phyloP scores from a whole-genome alignment of 2,329 filamentous ascomycete species.

The Atkinsonella texensis region DNA sequence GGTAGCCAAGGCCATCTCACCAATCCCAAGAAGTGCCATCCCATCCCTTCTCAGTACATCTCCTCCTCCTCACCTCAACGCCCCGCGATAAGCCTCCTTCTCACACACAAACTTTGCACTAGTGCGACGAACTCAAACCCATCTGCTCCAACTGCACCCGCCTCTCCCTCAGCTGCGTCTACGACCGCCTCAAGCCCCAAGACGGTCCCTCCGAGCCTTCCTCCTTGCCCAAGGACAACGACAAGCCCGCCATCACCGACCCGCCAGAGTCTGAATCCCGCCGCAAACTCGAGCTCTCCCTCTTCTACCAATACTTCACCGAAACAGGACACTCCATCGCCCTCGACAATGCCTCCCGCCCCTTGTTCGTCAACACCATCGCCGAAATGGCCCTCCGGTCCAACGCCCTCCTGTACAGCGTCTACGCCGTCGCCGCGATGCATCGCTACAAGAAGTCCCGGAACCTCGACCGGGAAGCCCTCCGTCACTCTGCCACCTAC shows the following conservation, averaged over 20 bases:
- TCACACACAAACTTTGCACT: neutral
- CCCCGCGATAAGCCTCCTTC: too few relatives aligned
- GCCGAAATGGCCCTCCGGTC: constrained; percentile 9
- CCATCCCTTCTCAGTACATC: too few relatives aligned
- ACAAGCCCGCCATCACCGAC: neutral
- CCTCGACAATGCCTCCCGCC: constrained; percentile 7
- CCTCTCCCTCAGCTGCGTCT: constrained; percentile 9
- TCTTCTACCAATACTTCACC: constrained; percentile 11
- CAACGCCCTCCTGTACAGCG: constrained; percentile 10
- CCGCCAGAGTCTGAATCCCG: constrained; percentile 10
- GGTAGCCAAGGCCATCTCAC: too few relatives aligned
- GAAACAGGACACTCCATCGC: constrained; percentile 9
- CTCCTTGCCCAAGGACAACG: neutral
- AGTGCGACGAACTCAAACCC: constrained; percentile 14
- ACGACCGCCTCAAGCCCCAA: constrained; percentile 7
- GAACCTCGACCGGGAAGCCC: neutral
- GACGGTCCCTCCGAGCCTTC: neutral
- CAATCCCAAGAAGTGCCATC: too few relatives aligned
- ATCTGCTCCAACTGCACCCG: constrained; percentile 13
- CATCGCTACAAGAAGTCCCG: constrained; percentile 8
- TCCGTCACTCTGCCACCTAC: constrained; percentile 8
- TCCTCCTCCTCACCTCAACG: too few relatives aligned
- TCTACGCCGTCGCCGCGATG: constrained; percentile 10
- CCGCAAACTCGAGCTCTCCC: constrained; percentile 10
- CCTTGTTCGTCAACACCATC: constrained; percentile 6